Base-by-base conservation (phyloP, 768 basidiomycete genomes). In the Kondoa subrosea region DNA sequence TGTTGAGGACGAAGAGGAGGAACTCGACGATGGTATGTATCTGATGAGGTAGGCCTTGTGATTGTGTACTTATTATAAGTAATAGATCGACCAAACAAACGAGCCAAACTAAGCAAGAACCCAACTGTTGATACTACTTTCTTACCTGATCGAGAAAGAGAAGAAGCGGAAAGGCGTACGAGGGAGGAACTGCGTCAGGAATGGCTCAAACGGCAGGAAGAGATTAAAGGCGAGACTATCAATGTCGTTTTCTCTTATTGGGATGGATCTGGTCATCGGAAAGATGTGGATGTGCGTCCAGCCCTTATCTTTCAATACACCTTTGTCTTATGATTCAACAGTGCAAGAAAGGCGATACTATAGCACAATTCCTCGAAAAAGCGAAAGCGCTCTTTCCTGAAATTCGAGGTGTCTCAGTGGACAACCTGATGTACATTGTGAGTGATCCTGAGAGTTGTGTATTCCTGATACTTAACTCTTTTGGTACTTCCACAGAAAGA, bases 401-500 rank as follows among this genome's bases (percentile, higher is more conserved):
- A 77, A 81, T 99, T 50, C 80, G 92, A 66, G 86, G 87, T 8
- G 84, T 91, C 61, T 88, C 85, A 66, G 91, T 88, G 25, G 95
- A 99, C 78, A 99, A 97, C 76, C 78, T 99, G 40, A 97, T 97
- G 92, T 99, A 97, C 78, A 84, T 99, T 78, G 96, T 96, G 83
- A 65, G 68, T 31, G 1, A 89, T 16, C 31, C 65, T 50, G 50
- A 63, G 21, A 63, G 56, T 12, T n/a, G n/a, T n/a, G n/a, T n/a
- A n/a, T n/a, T n/a, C n/a, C n/a, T n/a, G n/a, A n/a, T n/a, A n/a
- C n/a, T n/a, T n/a, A n/a, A n/a, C n/a, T n/a, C n/a, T n/a, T n/a
- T n/a, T n/a, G n/a, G n/a, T n/a, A n/a, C n/a, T n/a, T n/a, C 30
- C 65, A 31, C 57, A 69, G 40, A 73, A 95, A 88, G 95, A 99